Evolutionary conservation across 2,329 filamentous ascomycete species (phyloP), one percentile per base, ranked within the genome.

Genomic region (Colletotrichum sp.): DNA sequence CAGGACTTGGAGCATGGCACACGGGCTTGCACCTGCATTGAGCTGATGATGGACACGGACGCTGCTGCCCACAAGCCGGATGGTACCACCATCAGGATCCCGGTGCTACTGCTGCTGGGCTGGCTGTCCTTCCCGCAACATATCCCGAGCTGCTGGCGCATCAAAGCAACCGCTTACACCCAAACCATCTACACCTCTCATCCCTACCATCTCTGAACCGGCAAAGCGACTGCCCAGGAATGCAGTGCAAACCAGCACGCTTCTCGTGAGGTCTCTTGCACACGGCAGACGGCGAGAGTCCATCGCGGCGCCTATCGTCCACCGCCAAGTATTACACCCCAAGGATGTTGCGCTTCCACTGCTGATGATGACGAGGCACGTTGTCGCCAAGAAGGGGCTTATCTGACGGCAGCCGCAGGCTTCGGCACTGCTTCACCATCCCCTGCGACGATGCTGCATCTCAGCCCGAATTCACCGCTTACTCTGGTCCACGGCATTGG

Each of bases 401-500:
- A 61, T 75, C 68, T 74, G 60, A 74, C 68, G 52, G 36, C 43
- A 75, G 63, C 73, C 69, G 73, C 69, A 75, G 63, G 39, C 71
- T 64, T 73, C 73, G 73, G 73, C 73, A 75, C 61, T 68, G 60
- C 64, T 59, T 16, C 12, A 75, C 12, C 8, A 61, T 24, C 43
- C 30, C 34, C 57, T 70, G 57, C 57, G 32, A 26, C 57, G 26
- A 18, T 63, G 68, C 61, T 72, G 72, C 69, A 67, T 64, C 73
- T 63, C 69, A 68, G 61, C 73, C 68, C 57, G 57, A 75, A 24
- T 64, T 21, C 36, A 70, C 39, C 55, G 61, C 48, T 71, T 24
- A 59, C 43, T 24, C n/a, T 39, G 21, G 12, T 39, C 52, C 30
- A 66, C 68, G 12, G 59, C 28, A 34, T 60, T 48, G 69, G 61